Percentiles rank a stretch among this genome's conserved stretches.
phyloP scores from a whole-genome alignment of 768 basidiomycete genomes.

The Leccinum broughii region DNA sequence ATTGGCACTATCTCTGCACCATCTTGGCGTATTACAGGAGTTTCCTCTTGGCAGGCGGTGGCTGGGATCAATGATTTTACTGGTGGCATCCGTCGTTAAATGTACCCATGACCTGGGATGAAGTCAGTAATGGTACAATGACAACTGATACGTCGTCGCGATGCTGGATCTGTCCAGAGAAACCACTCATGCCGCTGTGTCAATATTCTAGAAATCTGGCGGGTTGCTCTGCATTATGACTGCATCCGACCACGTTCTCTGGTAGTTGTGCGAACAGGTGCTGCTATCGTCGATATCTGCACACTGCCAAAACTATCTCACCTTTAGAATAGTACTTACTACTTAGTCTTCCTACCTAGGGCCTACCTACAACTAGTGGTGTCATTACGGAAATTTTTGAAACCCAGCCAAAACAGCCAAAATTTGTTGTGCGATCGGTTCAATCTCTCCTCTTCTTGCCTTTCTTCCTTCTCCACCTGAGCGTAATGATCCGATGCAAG shows the following conservation, averaged over 20 bases:
- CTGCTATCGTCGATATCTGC: no score
- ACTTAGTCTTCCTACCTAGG: no score
- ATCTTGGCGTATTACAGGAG: background rate
- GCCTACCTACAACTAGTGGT: background rate
- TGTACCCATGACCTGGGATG: conserved; percentile 3
- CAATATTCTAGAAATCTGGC: background rate
- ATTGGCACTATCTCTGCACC: background rate
- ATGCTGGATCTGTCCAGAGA: conserved; percentile 3
- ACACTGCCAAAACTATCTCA: no score
- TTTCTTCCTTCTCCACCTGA: conserved; percentile 22
- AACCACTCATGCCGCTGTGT: conserved; percentile 3
- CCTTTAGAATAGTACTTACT: no score
- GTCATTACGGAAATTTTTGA: conserved; percentile 30
- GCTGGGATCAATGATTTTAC: conserved; percentile 1
- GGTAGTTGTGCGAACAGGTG: no score
- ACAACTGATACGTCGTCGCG: background rate
- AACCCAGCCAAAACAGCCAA: conserved; percentile 51
- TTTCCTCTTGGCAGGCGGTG: background rate
- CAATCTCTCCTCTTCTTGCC: conserved; percentile 31
- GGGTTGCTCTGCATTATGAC: background rate
- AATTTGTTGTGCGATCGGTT: conserved; percentile 39
- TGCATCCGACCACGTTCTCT: background rate
- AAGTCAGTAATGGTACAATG: background rate
- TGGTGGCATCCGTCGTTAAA: background rate
- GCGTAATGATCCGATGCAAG: conserved; percentile 32